Evolutionary conservation across 768 basidiomycete species (phyloP), one percentile per base, ranked within the genome.

Genomic region (Termitomyces sp.): DNA sequence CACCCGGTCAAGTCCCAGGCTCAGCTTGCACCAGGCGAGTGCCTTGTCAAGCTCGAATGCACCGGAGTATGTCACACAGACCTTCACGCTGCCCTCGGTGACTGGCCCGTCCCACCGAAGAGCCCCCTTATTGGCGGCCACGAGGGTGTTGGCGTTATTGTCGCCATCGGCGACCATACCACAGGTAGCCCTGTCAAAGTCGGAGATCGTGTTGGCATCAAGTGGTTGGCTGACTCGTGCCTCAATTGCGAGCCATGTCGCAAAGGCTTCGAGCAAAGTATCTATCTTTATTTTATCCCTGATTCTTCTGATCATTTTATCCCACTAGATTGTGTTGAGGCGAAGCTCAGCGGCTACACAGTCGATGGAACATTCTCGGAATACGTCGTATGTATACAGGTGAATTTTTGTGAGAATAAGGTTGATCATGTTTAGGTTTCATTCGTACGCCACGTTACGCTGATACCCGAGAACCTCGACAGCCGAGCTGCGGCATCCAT

Each of bases 1-100:
- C 66, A 78, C 56, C 86, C 82, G n/a, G 85, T 90, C 62, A 80
- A 71, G 53, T 73, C 75, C 45, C 79, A 78, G 9, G 71, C 75
- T 17, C 75, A 85, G 4, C 86, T 89, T 66, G 72, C 69, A 0
- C 85, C 85, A 0, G 86, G 85, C 45, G 85, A 90, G 71, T 89
- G 86, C 66, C 84, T 92, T 61, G 76, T 93, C 69, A 86, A 89
- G 71, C 76, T 93, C 66, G 77, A 80, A 35, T 86, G 82, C 73
- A 85, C 87, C 6, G 91, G 91, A 55, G 90, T 92, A n/a, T 93
- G 92, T 72, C 90, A 92, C 66, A 90, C 88, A 3, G 92, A 93
- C 65, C 78, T 91, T 14, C 92, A 93, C 64, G 86, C 86, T 27
- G 82, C 82, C 37, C 71, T 80, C 38, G 83, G 82, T 43, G 93